Evolutionary conservation across 352 stramenopile genomes (phyloP), one percentile per base, ranked within the genome.

Genomic region (Pythium coloratum): DNA sequence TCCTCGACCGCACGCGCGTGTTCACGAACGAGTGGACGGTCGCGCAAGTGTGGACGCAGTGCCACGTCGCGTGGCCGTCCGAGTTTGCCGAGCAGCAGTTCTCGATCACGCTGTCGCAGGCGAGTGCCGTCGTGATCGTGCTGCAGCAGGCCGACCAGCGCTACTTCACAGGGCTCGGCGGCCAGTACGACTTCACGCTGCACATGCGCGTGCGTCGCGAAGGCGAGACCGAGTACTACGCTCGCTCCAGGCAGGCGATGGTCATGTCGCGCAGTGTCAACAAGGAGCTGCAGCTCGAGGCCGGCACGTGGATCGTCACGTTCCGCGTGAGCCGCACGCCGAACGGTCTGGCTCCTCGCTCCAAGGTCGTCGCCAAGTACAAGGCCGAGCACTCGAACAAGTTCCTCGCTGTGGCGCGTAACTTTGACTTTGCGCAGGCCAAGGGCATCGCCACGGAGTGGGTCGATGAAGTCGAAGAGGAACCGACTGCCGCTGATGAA

Each of bases 151-250:
- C 69, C 12, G 76, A 82, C 62, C 46, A 59, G 32, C 76, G 76
- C 32, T 80, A 80, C 76, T 80, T 78, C 49, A 59, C 61, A 12
- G 76, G 76, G 0, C 70, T 82, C 24, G 72, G 78, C n/a, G 76
- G 76, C 3, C 73, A 76, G 64, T 82, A 78, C 58, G 55, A 69
- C 44, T 82, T 76, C 70, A 46, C 47, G 7, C 59, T 82, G 33
- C 67, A 76, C 76, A 76, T 82, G 61, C 68, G 69, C 14, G 36
- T 82, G 32, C 69, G 72, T 18, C 59, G 62, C 33, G 68, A 69
- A 10, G 69, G 68, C 18, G 70, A 72, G 30, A 62, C 8, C 46
- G 70, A 73, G 55, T 75, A 72, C 66, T 76, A 72, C 44, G 68
- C 62, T 28, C 72, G 65, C 62, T 69, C 46, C 55, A 73, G 55